A percentile compares a stretch with the other conserved stretches of the same genome.
Evolutionary conservation across 2,329 filamentous ascomycete species (phyloP).

Genomic region (Nannizziopsis barbatae): DNA sequence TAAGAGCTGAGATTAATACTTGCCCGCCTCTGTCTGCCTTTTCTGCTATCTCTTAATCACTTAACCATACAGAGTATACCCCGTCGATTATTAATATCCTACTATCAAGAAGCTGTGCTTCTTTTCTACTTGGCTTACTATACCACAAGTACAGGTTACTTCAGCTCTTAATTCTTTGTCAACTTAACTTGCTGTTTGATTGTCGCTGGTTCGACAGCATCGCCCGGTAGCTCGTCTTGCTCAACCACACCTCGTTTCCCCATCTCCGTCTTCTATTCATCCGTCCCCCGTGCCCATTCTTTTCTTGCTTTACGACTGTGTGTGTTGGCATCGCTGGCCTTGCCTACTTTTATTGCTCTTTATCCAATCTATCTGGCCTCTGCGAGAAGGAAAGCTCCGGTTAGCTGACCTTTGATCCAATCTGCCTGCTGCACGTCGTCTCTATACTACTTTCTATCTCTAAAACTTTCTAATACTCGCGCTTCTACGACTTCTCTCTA

Average conservation of each 20-base stretch:
- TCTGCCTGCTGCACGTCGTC: background rate
- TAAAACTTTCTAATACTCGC: slow-evolving; percentile 1
- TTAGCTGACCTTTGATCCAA: background rate
- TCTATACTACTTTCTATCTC: background rate
- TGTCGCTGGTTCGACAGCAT: slow-evolving; percentile 17
- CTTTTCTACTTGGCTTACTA: background rate
- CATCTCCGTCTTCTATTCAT: background rate
- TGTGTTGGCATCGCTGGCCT: background rate
- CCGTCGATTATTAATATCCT: background rate
- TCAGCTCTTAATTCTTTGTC: slow-evolving; percentile 9
- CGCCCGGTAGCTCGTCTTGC: slow-evolving; percentile 16
- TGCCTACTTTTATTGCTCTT: too few relatives aligned
- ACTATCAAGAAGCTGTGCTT: slow-evolving; percentile 13
- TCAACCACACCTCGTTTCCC: background rate
- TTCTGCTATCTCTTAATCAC: slow-evolving; percentile 14
- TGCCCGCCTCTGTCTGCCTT: slow-evolving; percentile 36
- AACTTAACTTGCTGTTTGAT: slow-evolving; percentile 3
- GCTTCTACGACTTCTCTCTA: background rate
- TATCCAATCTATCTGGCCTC: background rate
- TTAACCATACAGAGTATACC: background rate
- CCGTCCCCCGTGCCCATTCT: background rate
- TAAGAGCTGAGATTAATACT: slow-evolving; percentile 12
- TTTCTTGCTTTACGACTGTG: background rate
- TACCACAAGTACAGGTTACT: slow-evolving; percentile 4
- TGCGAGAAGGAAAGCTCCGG: slow-evolving; percentile 1